Percentiles rank a stretch among this genome's conserved stretches.
Conservation (phyloP, 1,139 yeast genomes). For the Scheffersomyces lignicola region DNA sequence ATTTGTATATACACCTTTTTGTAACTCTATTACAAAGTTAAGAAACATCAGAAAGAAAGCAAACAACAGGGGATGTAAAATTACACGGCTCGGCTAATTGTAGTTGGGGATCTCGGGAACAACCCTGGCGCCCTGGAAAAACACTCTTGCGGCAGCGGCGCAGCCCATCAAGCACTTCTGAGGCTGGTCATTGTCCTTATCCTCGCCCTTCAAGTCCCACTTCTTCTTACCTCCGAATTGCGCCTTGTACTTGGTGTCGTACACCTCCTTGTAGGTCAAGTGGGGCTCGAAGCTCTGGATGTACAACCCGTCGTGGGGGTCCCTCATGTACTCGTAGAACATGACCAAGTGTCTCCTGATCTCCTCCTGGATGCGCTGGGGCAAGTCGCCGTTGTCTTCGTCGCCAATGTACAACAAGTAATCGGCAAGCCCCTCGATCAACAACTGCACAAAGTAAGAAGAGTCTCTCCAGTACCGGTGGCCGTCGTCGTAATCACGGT, state of each 20-base stretch:
- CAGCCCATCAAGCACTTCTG: slow-evolving; percentile 62
- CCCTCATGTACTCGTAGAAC: slow-evolving; percentile 58
- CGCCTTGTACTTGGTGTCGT: slow-evolving; percentile 48
- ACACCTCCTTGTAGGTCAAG: slow-evolving; percentile 50
- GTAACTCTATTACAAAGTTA: slow-evolving; percentile 2
- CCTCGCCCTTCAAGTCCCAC: slow-evolving; percentile 52
- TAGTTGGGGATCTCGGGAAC: slow-evolving; percentile 28
- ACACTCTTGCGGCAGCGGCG: slow-evolving; percentile 68
- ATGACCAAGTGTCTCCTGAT: slow-evolving; percentile 50
- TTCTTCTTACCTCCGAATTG: slow-evolving; percentile 59
- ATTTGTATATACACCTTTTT: slow-evolving; percentile 5
- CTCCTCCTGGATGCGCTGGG: slow-evolving; percentile 41
- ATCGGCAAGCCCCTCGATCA: slow-evolving; percentile 71
- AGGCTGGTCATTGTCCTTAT: slow-evolving; percentile 37
- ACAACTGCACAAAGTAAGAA: slow-evolving; percentile 62
- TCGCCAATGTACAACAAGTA: slow-evolving; percentile 52
- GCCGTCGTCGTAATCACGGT: slow-evolving; percentile 60
- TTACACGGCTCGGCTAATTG: slow-evolving; percentile 12
- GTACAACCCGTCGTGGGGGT: slow-evolving; percentile 60
- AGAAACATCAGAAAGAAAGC: not conserved
- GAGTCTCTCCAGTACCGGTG: slow-evolving; percentile 67
- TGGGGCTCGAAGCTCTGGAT: slow-evolving; percentile 64
- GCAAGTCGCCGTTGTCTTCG: slow-evolving; percentile 42
- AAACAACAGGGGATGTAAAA: not conserved
- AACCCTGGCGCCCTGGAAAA: slow-evolving; percentile 67